Base-by-base conservation (phyloP, 192 early-diverging fungal genomes). In the Coemansia sp. region DNA sequence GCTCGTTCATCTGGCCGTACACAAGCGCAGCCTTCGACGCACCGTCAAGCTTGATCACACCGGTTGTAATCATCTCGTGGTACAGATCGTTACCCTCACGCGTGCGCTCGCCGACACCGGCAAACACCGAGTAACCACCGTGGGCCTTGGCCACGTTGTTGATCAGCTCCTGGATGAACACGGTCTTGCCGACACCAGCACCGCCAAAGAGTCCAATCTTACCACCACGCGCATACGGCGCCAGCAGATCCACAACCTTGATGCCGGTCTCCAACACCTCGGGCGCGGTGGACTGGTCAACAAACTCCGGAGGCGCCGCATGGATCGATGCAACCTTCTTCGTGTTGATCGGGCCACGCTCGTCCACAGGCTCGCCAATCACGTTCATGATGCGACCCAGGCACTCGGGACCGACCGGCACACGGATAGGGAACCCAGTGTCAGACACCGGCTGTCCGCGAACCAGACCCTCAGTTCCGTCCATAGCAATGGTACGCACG, bases 1-100 rank as follows among this genome's bases (percentile, higher is more conserved):
- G 94, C 87, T 97, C 95, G 91, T 97, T 97, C 95, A 97, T 97
- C 87, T 97, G 95, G 70, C 95, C 95, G 87, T 94, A 97, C 61
- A 97, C 94, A 62, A 97, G 87, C 37, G 94, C 93, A 64, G 90
- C 90, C 90, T 97, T 97, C 75, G 93, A 95, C 46, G 87, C 85
- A 69, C 94, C 94, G 22, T 94, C 89, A 67, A 97, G 88, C 82
- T 95, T 86, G 84, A 97, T 97, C 74, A 97, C 95, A 86, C 95
- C 95, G 54, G 93, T 90, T 62, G 88, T 82, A 73, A 91, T 90
- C 95, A 97, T 97, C 87, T 97, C 95, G 88, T 94, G 93, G 90
- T 97, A 97, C 84, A 97, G 87, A 87, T 97, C 95, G 88, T 97
- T 97, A 85, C 95, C 95, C 85, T 97, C 95, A 87, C 95, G 93